These are phyloP conservation scores for Ustilago nuda DNA, from an alignment of 1,284 basidiomycete species.

Conservation along the genomic window DNA sequence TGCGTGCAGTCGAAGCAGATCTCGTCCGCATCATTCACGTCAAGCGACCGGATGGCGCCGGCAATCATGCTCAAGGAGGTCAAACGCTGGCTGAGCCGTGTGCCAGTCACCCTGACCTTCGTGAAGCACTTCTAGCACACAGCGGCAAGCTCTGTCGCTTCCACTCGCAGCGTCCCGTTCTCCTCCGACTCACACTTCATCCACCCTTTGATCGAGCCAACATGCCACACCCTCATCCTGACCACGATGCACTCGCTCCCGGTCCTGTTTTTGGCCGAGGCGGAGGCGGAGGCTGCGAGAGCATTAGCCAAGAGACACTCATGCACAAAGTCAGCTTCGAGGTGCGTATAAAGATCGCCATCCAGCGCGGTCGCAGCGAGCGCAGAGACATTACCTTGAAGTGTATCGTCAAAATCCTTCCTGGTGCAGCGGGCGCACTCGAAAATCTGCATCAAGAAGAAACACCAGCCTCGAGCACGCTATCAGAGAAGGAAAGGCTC, in stretches of 20 bases:
- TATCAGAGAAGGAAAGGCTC: conserved; percentile 36
- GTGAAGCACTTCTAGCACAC: conserved; percentile 60
- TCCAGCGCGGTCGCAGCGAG: conserved; percentile 48
- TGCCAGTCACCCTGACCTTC: conserved; percentile 9
- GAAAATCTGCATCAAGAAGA: conserved; percentile 13
- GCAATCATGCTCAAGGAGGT: not conserved
- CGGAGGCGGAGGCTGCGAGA: conserved; percentile 65
- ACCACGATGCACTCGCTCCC: conserved; percentile 59
- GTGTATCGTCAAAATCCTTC: conserved; percentile 55
- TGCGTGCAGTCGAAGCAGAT: conserved; percentile 62
- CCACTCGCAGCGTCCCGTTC: conserved; percentile 54
- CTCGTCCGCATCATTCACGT: conserved; percentile 60
- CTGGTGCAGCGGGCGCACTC: conserved; percentile 56
- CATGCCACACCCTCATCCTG: conserved; percentile 65
- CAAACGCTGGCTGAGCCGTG: not conserved
- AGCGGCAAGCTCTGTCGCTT: conserved; percentile 67
- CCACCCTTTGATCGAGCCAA: conserved; percentile 61
- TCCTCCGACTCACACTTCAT: conserved; percentile 59
- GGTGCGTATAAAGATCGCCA: conserved; percentile 57
- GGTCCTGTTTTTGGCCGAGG: conserved; percentile 56
- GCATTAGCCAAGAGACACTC: conserved; percentile 64
- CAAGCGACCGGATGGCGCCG: conserved; percentile 10
- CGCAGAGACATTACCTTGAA: conserved; percentile 54
- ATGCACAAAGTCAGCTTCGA: conserved; percentile 65
- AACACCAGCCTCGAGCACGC: not conserved